phyloP scores from a whole-genome alignment of 495 filamentous ascomycete genomes.

The Thozetella sp. region DNA sequence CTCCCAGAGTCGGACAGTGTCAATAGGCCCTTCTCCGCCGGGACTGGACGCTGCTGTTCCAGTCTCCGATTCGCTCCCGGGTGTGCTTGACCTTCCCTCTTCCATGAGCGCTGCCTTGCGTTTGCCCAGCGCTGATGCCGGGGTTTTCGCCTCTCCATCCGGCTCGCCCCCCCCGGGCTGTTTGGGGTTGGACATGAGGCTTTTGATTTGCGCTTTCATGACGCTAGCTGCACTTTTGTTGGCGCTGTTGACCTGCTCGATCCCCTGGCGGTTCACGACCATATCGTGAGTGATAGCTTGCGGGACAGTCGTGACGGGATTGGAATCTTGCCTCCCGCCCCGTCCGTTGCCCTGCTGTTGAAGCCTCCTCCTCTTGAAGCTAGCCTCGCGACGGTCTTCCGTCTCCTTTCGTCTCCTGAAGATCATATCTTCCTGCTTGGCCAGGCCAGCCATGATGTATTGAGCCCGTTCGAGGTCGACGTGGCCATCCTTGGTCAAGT shows the following conservation, averaged over 20 bases:
- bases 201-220: slow-evolving; percentile 78
- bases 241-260: slow-evolving; percentile 76
- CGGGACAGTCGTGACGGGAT: slow-evolving; percentile 45
- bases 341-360: slow-evolving; percentile 56
- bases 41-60: slow-evolving; percentile 42
- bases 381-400: slow-evolving; percentile 79
- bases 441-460: slow-evolving; percentile 83
- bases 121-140: slow-evolving; percentile 50
- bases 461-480: slow-evolving; percentile 88
- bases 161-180: slow-evolving; percentile 10
- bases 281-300: slow-evolving; percentile 79
- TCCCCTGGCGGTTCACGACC: slow-evolving; percentile 77
- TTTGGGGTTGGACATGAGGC: slow-evolving; percentile 35
- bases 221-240: slow-evolving; percentile 95
- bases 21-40: slow-evolving; percentile 64
- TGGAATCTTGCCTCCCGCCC: slow-evolving; percentile 33
- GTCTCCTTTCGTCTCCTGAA: slow-evolving; percentile 81
- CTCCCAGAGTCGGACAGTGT: slow-evolving; percentile 93
- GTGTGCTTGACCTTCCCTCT: slow-evolving; percentile 54
- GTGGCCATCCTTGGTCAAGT: slow-evolving; percentile 91
- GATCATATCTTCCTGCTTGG: slow-evolving; percentile 94
- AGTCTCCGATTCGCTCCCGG: slow-evolving; percentile 40
- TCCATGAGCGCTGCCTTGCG: slow-evolving; percentile 63
- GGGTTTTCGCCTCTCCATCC: slow-evolving; percentile 16
- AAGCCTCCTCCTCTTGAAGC: slow-evolving; percentile 75